Evolutionary conservation across 768 basidiomycete species (phyloP).

Genomic region (Lentinula boryana): DNA sequence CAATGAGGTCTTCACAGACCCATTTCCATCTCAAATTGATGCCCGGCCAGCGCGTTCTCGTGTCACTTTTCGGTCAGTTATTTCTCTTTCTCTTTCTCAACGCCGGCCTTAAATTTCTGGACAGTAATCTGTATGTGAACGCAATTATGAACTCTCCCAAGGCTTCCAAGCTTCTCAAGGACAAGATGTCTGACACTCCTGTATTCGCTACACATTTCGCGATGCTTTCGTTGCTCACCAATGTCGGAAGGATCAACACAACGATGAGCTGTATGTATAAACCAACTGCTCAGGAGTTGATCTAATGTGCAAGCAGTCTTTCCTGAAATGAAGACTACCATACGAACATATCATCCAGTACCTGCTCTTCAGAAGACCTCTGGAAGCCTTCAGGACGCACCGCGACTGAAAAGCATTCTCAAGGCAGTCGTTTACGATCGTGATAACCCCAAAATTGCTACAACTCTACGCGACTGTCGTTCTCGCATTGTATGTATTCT

Average conservation of each 20-base stretch:
- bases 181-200: conserved; percentile 59
- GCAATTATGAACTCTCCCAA: conserved; percentile 53
- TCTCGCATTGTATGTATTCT: conserved; percentile 39
- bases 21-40: conserved; percentile 12
- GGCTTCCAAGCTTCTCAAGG: conserved; percentile 64
- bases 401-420: conserved; percentile 70
- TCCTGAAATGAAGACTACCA: conserved; percentile 73
- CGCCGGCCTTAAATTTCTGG: not conserved
- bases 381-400: conserved; percentile 72
- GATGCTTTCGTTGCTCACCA: conserved; percentile 70
- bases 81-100: not conserved
- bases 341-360: conserved; percentile 74
- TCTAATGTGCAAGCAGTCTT: conserved; percentile 42
- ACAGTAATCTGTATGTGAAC: conserved; percentile 46
- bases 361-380: conserved; percentile 64
- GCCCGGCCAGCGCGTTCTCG: not conserved
- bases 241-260: conserved; percentile 77
- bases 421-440: conserved; percentile 51
- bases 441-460: conserved; percentile 35
- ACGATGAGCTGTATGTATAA: conserved; percentile 69
- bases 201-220: conserved; percentile 62
- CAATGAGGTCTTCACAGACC: conserved; percentile 48
- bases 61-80: conserved; percentile 4
- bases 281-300: not conserved
- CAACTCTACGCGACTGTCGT: conserved; percentile 54